These are phyloP conservation scores for Trametes cubensis DNA, from an alignment of 768 basidiomycete species.

Conservation along the genomic window DNA sequence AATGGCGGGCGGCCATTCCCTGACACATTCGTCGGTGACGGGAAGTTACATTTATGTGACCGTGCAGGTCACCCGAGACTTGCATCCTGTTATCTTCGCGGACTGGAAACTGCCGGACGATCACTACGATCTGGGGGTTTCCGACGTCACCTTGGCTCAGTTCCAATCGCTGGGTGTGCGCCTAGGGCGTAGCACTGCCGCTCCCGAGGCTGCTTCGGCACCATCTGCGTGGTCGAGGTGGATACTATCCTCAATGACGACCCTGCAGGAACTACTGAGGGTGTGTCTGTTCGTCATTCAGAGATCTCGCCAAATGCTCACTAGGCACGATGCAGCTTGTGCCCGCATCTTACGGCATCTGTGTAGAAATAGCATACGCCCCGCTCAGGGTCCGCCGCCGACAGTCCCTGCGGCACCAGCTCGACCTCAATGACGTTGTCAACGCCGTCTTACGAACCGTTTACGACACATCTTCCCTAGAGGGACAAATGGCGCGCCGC, in stretches of 20 bases:
- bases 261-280: slow-evolving; percentile 75
- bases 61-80: slow-evolving; percentile 90
- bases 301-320: slow-evolving; percentile 1
- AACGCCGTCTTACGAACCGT: slow-evolving; percentile 85
- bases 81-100: slow-evolving; percentile 83
- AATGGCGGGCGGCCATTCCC: slow-evolving; percentile 49
- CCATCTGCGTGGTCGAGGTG: slow-evolving; percentile 50
- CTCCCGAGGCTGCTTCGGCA: slow-evolving; percentile 22
- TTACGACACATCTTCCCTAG: slow-evolving; percentile 63
- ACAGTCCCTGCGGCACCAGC: slow-evolving; percentile 49
- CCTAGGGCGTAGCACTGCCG: slow-evolving; percentile 45
- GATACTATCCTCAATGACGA: slow-evolving; percentile 60
- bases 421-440: slow-evolving; percentile 80
- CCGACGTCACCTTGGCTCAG: slow-evolving; percentile 82
- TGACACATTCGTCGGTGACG: slow-evolving; percentile 86
- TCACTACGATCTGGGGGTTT: slow-evolving; percentile 75
- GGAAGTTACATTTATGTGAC: slow-evolving; percentile 87
- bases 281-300: slow-evolving; percentile 44
- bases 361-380: slow-evolving; percentile 83
- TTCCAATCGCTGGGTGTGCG: slow-evolving; percentile 67
- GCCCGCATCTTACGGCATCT: slow-evolving; percentile 67
- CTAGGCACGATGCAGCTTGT: slow-evolving; percentile 33
- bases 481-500: slow-evolving; percentile 58
- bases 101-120: slow-evolving; percentile 76
- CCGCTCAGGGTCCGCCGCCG: slow-evolving; percentile 49